Evolutionary conservation across 805 yeast genomes (phyloP).

Genomic region (Spathaspora passalidarum): DNA sequence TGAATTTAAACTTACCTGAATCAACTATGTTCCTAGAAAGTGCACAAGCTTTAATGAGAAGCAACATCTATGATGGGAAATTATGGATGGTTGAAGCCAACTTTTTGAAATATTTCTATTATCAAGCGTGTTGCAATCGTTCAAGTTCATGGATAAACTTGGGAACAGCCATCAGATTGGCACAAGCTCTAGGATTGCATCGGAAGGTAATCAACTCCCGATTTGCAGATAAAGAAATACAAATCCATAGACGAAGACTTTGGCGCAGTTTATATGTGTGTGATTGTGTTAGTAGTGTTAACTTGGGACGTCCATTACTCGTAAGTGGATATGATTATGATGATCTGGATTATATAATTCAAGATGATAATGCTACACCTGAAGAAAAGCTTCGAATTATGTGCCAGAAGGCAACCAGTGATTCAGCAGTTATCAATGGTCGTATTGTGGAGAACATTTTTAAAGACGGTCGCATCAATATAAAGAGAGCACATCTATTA

Average conservation of each 20-base stretch:
- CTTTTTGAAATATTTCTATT: constrained; percentile 34
- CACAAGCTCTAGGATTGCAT: constrained; percentile 40
- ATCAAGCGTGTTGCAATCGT: constrained; percentile 37
- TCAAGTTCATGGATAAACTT: constrained; percentile 42
- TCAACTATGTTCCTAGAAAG: constrained; percentile 19
- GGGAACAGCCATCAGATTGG: constrained; percentile 39
- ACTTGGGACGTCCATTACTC: constrained; percentile 34
- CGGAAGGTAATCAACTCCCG: constrained; percentile 32
- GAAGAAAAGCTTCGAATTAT: constrained; percentile 17
- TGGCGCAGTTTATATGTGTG: constrained; percentile 32
- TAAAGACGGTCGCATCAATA: constrained; percentile 22
- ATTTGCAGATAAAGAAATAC: constrained; percentile 23
- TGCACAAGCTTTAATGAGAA: constrained; percentile 26
- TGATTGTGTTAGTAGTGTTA: constrained; percentile 30
- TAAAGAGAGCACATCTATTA: constrained; percentile 24
- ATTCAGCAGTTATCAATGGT: constrained; percentile 25
- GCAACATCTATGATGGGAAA: constrained; percentile 35
- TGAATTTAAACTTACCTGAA: constrained; percentile 5
- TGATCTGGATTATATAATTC: constrained; percentile 16
- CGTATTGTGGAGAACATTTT: constrained; percentile 27
- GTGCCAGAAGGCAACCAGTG: constrained; percentile 23
- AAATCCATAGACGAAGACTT: constrained; percentile 28
- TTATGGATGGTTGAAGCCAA: constrained; percentile 42
- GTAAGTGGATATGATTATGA: constrained; percentile 36
- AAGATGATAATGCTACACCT: neutral